Evolutionary conservation across 495 filamentous ascomycete genomes (phyloP).

Genomic region (Lasiosphaeria miniovina): DNA sequence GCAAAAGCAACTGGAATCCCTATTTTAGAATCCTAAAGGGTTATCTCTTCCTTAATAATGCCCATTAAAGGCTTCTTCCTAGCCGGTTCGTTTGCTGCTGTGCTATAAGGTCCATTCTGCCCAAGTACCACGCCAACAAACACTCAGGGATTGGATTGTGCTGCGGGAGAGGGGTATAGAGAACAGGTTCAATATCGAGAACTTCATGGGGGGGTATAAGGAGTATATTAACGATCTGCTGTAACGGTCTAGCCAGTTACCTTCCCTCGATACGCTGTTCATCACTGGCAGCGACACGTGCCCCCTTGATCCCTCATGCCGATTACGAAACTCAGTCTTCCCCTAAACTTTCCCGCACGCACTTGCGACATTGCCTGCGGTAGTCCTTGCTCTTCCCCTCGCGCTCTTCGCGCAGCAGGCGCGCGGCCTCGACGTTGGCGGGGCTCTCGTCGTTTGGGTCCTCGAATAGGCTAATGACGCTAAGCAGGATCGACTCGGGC

Average conservation of each 20-base stretch:
- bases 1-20: too few species aligned
- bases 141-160: too few species aligned
- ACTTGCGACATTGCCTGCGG: slow-evolving; percentile 68
- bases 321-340: slow-evolving; percentile 50
- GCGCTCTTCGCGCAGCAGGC: slow-evolving; percentile 79
- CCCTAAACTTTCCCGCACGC: slow-evolving; percentile 80
- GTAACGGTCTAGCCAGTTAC: background rate
- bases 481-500: slow-evolving; percentile 90
- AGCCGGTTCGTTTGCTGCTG: too few species aligned
- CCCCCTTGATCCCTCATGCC: background rate
- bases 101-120: too few species aligned
- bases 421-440: slow-evolving; percentile 89
- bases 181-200: too few species aligned
- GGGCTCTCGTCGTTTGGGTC: slow-evolving; percentile 94
- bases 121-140: too few species aligned
- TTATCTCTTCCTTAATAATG: too few species aligned
- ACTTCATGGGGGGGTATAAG: too few species aligned
- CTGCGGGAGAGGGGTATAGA: too few species aligned
- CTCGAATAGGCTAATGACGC: slow-evolving; percentile 88
- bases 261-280: background rate
- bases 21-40: too few species aligned
- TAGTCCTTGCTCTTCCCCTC: slow-evolving; percentile 63
- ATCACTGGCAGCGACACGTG: background rate
- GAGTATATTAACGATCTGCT: too few species aligned
- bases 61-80: too few species aligned